Evolutionary conservation across 768 basidiomycete genomes (phyloP).

Genomic region (Symmetrospora coprosmae): DNA sequence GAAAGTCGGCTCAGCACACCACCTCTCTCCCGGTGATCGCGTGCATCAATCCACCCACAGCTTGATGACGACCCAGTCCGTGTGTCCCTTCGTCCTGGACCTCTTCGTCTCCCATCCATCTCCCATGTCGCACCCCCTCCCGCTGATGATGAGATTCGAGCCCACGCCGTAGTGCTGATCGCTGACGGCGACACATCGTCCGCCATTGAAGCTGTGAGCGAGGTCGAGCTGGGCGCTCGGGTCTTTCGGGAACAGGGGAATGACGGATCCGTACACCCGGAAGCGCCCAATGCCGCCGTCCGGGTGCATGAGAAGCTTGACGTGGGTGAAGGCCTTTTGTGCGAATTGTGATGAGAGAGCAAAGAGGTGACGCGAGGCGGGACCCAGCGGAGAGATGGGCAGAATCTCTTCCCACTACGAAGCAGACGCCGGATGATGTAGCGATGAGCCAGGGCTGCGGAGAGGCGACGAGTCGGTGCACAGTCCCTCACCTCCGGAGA

Average conservation of each 20-base stretch:
- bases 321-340: conserved; percentile 47
- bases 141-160: conserved; percentile 77
- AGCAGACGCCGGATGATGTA: not conserved
- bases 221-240: conserved; percentile 51
- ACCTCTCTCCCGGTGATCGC: not conserved
- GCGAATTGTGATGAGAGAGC: conserved; percentile 46
- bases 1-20: not conserved
- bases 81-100: conserved; percentile 60
- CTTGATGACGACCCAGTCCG: conserved; percentile 80
- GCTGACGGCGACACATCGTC: conserved; percentile 64
- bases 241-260: conserved; percentile 22
- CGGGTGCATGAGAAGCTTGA: conserved; percentile 89
- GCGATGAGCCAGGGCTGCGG: not conserved
- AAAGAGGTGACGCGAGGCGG: conserved; percentile 79
- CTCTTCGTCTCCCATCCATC: conserved; percentile 98
- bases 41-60: conserved; percentile 46
- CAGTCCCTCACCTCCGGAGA: not conserved
- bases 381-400: conserved; percentile 60
- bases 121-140: conserved; percentile 67
- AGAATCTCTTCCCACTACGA: conserved; percentile 64
- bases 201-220: conserved; percentile 80
- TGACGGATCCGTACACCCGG: conserved; percentile 70
- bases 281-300: conserved; percentile 95
- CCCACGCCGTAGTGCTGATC: conserved; percentile 94
- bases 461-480: no score